Percentiles rank a stretch among this genome's conserved stretches.
Conservation (phyloP, 495 filamentous ascomycete genomes). For the Chaetomium cochliodes region DNA sequence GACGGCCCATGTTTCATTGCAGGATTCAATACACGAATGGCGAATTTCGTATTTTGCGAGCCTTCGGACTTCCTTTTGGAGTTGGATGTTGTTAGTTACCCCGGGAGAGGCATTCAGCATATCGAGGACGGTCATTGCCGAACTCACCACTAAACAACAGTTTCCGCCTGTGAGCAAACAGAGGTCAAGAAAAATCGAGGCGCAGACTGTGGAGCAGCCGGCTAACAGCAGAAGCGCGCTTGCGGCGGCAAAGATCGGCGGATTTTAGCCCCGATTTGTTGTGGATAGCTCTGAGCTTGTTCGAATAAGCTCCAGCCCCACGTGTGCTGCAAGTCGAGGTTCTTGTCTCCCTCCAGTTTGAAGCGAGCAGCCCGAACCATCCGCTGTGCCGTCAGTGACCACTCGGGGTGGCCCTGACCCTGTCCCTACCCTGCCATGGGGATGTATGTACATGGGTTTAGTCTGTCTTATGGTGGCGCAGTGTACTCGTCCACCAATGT, state of each 20-base stretch:
- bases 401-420: background rate
- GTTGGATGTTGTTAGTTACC: no score
- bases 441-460: background rate
- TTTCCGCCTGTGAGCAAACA: background rate
- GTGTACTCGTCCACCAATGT: background rate
- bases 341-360: background rate
- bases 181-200: background rate
- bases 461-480: background rate
- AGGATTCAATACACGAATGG: background rate
- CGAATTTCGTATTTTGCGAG: background rate
- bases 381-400: no score
- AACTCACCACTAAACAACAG: no score
- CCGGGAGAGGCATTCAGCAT: no score
- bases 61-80: no score
- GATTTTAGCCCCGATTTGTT: background rate
- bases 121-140: no score
- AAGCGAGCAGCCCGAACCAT: background rate
- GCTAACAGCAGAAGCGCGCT: background rate
- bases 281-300: background rate
- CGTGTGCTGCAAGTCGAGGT: background rate
- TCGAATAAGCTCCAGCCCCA: background rate
- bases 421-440: background rate
- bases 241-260: constrained; percentile 2
- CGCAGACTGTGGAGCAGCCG: background rate
- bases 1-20: background rate